phyloP scores from a whole-genome alignment of 164 flowering plant species.

The Kingdonia uniflora region DNA sequence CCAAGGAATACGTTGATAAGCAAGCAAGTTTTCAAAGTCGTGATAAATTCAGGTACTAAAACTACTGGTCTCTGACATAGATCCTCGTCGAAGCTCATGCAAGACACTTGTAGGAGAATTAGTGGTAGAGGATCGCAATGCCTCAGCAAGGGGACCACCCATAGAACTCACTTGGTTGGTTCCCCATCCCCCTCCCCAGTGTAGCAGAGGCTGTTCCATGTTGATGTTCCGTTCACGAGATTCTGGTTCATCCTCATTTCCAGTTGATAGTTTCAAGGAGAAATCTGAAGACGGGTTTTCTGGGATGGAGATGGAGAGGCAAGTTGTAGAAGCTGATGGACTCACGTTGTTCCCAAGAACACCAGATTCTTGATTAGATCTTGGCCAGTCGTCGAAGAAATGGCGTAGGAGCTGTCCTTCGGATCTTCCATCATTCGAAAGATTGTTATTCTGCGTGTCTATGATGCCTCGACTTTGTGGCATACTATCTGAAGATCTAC shows the following conservation, averaged over 20 bases:
- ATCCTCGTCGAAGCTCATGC: conserved; percentile 34
- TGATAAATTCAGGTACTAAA: conserved; percentile 26
- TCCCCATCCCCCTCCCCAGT: conserved; percentile 43
- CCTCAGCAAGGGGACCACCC: conserved; percentile 91
- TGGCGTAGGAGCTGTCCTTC: conserved; percentile 45
- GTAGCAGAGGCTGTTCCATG: conserved; percentile 20
- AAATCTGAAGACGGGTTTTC: conserved; percentile 50
- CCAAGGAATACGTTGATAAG: no score
- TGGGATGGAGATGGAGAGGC: conserved; percentile 47
- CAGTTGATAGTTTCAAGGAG: conserved; percentile 65
- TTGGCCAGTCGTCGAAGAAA: conserved; percentile 84
- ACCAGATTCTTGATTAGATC: conserved; percentile 32
- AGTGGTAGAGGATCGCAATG: conserved; percentile 47
- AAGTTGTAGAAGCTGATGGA: conserved; percentile 22
- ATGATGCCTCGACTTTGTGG: conserved; percentile 16
- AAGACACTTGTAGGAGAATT: conserved; percentile 56
- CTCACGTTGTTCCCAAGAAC: conserved; percentile 13
- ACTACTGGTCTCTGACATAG: conserved; percentile 37
- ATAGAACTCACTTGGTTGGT: conserved; percentile 34
- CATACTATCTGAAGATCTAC: conserved; percentile 31
- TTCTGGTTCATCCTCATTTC: conserved; percentile 22
- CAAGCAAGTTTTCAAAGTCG: neutral
- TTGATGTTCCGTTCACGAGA: conserved; percentile 12
- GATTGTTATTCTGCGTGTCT: conserved; percentile 17
- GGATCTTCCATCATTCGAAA: conserved; percentile 6